Conservation (phyloP, 768 basidiomycete species). For the Tricholoma terreum region DNA sequence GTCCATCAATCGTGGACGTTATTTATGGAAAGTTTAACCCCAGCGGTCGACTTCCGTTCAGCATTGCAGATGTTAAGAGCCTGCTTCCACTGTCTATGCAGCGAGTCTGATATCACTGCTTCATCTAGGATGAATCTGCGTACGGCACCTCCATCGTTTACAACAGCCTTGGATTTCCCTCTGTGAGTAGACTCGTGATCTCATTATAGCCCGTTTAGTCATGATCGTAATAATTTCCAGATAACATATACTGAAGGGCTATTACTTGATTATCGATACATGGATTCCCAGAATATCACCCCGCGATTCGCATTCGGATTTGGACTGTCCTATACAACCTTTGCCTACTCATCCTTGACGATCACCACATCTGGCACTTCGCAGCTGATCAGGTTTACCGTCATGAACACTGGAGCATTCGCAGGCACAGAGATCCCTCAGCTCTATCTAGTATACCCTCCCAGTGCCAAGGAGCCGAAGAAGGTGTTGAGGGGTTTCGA, state of each 20-base stretch:
- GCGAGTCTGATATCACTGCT: conserved; percentile 31
- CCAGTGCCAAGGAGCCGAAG: conserved; percentile 43
- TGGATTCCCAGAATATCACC: conserved; percentile 48
- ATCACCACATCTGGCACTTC: conserved; percentile 34
- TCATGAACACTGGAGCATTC: conserved; percentile 47
- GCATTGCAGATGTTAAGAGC: conserved; percentile 59
- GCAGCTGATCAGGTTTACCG: conserved; percentile 37
- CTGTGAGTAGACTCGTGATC: not conserved
- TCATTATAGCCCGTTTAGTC: conserved; percentile 5
- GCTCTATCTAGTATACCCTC: conserved; percentile 50
- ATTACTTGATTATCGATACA: conserved; percentile 67
- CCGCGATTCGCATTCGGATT: conserved; percentile 69
- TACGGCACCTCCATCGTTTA: conserved; percentile 2
- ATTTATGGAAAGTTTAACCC: conserved; percentile 78
- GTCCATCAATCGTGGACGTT: conserved; percentile 74
- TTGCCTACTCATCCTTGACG: conserved; percentile 54
- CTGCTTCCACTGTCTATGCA: not conserved
- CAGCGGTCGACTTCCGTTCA: conserved; percentile 65
- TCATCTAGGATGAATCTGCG: not conserved
- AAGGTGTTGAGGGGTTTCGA: conserved; percentile 53
- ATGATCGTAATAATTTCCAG: conserved; percentile 36
- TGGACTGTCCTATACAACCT: conserved; percentile 72
- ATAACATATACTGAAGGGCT: conserved; percentile 67
- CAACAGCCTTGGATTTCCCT: conserved; percentile 1
- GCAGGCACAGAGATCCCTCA: conserved; percentile 54